Base-by-base conservation (phyloP, 2,329 filamentous ascomycete genomes). In the Penicillium aurantiogriseum region DNA sequence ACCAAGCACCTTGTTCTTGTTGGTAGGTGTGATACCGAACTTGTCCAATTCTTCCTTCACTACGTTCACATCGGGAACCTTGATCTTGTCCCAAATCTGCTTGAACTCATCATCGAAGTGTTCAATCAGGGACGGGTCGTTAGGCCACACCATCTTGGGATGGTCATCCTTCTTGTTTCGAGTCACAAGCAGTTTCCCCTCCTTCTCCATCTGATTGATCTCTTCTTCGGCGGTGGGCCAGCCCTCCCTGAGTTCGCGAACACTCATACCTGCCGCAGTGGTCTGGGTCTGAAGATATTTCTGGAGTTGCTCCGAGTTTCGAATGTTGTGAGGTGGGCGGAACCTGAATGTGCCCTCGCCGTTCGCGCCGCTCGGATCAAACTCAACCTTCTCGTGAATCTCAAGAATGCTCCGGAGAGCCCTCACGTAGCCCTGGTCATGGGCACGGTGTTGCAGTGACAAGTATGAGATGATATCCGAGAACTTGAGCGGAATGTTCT, bases 241-340 rank as follows among this genome's bases (percentile, higher is more conserved):
- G 62, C 94, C 94, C 72, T 99, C 94, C 76, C 96, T 96, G 60
- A 99, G 83, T 68, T 97, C 92, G 73, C 91, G 92, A 61, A 97
- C 91, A 38, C 83, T 83, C 54, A 97, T 85, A 13, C 91, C 91
- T 63, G 88, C 86, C 1, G 91, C 90, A 58, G 92, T 92, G 51
- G 85, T 86, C 76, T 92, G 92, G 53, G 83, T 82, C 76, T 96
- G 92, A 33, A 99, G 84, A 71, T 91, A 89, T 54, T 84, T 85
- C 54, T 96, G 85, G 54, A 99, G 84, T 67, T 92, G 86, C 39
- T 88, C 87, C 58, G 87, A 86, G 68, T 86, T 88, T 66, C 86
- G 87, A 59, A 99, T 93, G 60, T 90, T 87, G 72, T 96, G 91
- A 67, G 89, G 85, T 54, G 94, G 92, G 39, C 86, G 86, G 80